A percentile compares a stretch with the other conserved stretches of the same genome.
Evolutionary conservation across 2,329 filamentous ascomycete species (phyloP).

Genomic region (Pseudogymnoascus sp.): DNA sequence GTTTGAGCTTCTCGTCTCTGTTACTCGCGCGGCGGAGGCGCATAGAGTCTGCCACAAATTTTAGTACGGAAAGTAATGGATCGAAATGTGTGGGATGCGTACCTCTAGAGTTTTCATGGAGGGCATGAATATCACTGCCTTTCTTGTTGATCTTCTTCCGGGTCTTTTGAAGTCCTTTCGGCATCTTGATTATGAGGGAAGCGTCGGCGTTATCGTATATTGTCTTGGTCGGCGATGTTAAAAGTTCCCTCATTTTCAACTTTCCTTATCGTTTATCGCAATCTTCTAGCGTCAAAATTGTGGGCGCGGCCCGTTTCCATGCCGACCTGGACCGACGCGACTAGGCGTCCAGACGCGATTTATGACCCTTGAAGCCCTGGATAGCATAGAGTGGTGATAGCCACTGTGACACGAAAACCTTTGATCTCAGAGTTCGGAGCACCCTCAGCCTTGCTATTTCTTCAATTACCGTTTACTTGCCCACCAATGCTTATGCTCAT

Average conservation of each 20-base stretch:
- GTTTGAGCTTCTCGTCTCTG: conserved; percentile 74
- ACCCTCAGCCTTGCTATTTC: neutral
- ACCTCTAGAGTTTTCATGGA: conserved; percentile 75
- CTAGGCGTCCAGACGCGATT: neutral
- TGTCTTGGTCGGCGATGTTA: neutral
- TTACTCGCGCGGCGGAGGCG: conserved; percentile 69
- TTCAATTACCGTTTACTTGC: neutral
- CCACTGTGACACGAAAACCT: neutral
- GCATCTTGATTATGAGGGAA: conserved; percentile 45
- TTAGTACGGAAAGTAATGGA: neutral
- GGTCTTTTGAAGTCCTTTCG: conserved; percentile 69
- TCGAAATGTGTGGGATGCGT: neutral
- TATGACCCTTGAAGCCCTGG: neutral
- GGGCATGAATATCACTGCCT: conserved; percentile 58
- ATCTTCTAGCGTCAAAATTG: conserved; percentile 20
- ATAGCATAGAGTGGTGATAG: neutral
- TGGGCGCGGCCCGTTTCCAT: conserved; percentile 15
- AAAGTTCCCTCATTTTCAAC: conserved; percentile 9
- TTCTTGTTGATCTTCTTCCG: conserved; percentile 82
- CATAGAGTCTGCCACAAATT: conserved; percentile 51
- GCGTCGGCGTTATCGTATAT: neutral
- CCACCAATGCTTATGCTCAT: conserved; percentile 8
- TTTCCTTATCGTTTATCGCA: conserved; percentile 12
- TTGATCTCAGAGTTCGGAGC: neutral
- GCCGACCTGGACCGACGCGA: conserved; percentile 10